A percentile compares a stretch with the other conserved stretches of the same genome.
Conservation (phyloP, 1,284 basidiomycete species). For the Rhodotorula sp. region DNA sequence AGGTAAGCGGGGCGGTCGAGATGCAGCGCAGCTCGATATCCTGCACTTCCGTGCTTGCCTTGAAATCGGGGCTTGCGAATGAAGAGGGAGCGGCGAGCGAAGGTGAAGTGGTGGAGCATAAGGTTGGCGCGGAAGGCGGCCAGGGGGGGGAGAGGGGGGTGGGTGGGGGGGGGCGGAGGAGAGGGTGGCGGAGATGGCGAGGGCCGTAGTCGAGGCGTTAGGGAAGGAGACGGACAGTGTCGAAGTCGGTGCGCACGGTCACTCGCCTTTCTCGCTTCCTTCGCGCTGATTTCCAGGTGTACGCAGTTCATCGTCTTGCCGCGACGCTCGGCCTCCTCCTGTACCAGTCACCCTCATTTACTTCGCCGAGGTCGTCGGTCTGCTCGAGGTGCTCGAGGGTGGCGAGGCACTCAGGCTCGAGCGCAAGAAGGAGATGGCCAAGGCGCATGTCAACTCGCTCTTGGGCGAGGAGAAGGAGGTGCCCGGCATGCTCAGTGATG, state of each 20-base stretch:
- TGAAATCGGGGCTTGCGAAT: no score
- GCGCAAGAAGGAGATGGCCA: slow-evolving; percentile 12
- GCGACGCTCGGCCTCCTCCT: slow-evolving; percentile 45
- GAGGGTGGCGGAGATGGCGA: slow-evolving; percentile 42
- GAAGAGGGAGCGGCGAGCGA: no score
- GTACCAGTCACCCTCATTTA: slow-evolving; percentile 39
- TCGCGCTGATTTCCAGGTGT: background rate
- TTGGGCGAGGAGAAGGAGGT: background rate
- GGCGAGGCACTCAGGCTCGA: slow-evolving; percentile 14
- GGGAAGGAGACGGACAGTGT: slow-evolving; percentile 34
- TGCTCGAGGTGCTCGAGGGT: slow-evolving; percentile 40
- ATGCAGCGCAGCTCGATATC: no score
- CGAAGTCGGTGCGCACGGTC: slow-evolving; percentile 47
- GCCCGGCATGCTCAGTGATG: slow-evolving; percentile 11
- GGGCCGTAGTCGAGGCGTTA: slow-evolving; percentile 42
- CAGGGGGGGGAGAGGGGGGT: no score
- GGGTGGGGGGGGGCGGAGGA: no score
- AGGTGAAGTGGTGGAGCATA: background rate
- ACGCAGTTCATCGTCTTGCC: slow-evolving; percentile 46
- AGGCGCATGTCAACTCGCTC: background rate
- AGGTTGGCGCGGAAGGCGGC: background rate
- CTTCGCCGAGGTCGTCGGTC: slow-evolving; percentile 11
- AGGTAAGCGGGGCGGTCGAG: background rate
- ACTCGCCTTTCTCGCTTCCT: no score
- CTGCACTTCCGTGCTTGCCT: background rate